phyloP scores from a whole-genome alignment of 2,329 filamentous ascomycete genomes.

The Fusarium metavorans region DNA sequence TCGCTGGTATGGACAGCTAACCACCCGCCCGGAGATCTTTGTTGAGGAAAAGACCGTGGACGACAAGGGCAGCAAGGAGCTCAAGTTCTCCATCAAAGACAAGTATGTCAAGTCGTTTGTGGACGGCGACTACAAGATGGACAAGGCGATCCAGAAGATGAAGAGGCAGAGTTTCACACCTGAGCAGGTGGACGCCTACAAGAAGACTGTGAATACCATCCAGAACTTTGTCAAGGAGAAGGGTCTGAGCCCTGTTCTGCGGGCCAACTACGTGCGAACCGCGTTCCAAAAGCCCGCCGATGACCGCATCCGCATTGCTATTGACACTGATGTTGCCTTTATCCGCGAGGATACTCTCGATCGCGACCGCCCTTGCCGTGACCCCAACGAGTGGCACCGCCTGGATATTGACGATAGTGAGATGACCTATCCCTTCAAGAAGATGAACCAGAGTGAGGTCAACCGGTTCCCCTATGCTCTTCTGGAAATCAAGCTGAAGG shows the following conservation, averaged over 20 bases:
- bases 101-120: slow-evolving; percentile 94
- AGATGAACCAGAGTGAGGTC: slow-evolving; percentile 91
- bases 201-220: slow-evolving; percentile 79
- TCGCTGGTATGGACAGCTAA: slow-evolving; percentile 91
- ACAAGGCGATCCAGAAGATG: slow-evolving; percentile 90
- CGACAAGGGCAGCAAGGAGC: slow-evolving; percentile 83
- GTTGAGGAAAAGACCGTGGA: slow-evolving; percentile 91
- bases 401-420: slow-evolving; percentile 85
- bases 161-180: slow-evolving; percentile 78
- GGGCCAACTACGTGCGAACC: slow-evolving; percentile 93
- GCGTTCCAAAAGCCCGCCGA: slow-evolving; percentile 97
- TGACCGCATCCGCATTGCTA: slow-evolving; percentile 88
- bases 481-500: slow-evolving; percentile 90
- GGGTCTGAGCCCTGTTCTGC: slow-evolving; percentile 83
- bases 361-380: slow-evolving; percentile 84
- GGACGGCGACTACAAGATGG: slow-evolving; percentile 88
- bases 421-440: slow-evolving; percentile 88
- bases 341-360: slow-evolving; percentile 86
- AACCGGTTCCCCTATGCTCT: slow-evolving; percentile 91
- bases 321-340: slow-evolving; percentile 92
- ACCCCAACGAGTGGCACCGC: slow-evolving; percentile 91
- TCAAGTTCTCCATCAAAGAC: slow-evolving; percentile 87
- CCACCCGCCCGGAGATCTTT: slow-evolving; percentile 81
- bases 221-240: slow-evolving; percentile 83
- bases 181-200: slow-evolving; percentile 76